These are phyloP conservation scores for Leccinum incarnatum DNA, from an alignment of 768 basidiomycete species.

Conservation along the genomic window DNA sequence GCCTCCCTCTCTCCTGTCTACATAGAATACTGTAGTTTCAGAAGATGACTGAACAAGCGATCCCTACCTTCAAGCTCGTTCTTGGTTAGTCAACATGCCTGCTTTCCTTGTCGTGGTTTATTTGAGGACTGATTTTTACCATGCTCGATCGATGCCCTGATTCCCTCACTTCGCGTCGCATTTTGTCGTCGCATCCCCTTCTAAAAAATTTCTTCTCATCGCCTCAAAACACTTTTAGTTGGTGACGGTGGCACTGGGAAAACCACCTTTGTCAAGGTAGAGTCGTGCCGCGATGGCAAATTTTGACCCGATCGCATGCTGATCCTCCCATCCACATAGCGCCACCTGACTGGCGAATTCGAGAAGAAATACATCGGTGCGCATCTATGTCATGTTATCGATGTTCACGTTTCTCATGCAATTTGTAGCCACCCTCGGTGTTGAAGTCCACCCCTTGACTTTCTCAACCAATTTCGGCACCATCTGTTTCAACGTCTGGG, in stretches of 20 bases:
- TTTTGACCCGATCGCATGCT: conserved; percentile 48
- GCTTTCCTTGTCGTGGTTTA: conserved; percentile 3
- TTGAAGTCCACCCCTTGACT: conserved; percentile 94
- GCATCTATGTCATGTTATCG: conserved; percentile 27
- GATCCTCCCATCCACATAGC: conserved; percentile 56
- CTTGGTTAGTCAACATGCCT: conserved; percentile 63
- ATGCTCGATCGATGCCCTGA: conserved; percentile 53
- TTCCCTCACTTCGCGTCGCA: conserved; percentile 10
- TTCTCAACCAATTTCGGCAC: conserved; percentile 99
- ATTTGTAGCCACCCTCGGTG: conserved; percentile 90
- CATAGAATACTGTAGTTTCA: conserved; percentile 24
- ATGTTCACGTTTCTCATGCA: conserved; percentile 13
- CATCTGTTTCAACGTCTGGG: conserved; percentile 99
- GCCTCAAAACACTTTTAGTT: conserved; percentile 44
- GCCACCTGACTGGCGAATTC: conserved; percentile 99
- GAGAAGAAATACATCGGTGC: conserved; percentile 99
- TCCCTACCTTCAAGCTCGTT: conserved; percentile 98
- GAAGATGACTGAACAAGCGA: conserved; percentile 35
- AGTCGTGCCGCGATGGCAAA: conserved; percentile 25
- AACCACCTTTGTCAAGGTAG: conserved; percentile 97
- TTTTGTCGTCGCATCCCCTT: conserved; percentile 8
- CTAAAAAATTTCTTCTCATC: not conserved
- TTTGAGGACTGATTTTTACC: conserved; percentile 22
- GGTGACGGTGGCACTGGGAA: conserved; percentile 98
- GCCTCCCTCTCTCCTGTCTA: conserved; percentile 14